These are phyloP conservation scores for Candida arabinofermentans DNA, from an alignment of 805 yeast species.

Conservation along the genomic window DNA sequence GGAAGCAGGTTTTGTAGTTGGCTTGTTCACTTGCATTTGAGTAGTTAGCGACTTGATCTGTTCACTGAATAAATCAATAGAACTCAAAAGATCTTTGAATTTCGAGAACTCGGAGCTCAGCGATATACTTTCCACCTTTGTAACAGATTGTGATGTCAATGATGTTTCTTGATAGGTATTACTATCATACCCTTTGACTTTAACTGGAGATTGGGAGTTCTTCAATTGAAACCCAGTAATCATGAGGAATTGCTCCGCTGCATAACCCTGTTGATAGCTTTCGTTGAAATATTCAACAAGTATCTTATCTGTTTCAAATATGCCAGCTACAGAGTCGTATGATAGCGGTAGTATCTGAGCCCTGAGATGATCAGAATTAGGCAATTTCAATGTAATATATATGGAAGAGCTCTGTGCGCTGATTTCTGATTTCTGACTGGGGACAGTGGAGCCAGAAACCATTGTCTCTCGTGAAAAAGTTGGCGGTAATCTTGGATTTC, in stretches of 20 bases:
- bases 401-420: slow-evolving; percentile 39
- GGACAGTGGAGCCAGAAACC: background rate
- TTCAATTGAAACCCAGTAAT: slow-evolving; percentile 21
- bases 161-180: slow-evolving; percentile 28
- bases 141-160: slow-evolving; percentile 10
- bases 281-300: slow-evolving; percentile 17
- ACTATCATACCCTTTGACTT: slow-evolving; percentile 22
- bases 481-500: slow-evolving; percentile 1
- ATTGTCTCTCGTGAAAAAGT: background rate
- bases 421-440: slow-evolving; percentile 18
- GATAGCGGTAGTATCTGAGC: slow-evolving; percentile 41
- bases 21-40: background rate
- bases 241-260: slow-evolving; percentile 17
- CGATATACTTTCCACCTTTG: slow-evolving; percentile 24
- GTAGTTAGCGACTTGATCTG: slow-evolving; percentile 1
- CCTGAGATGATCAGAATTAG: slow-evolving; percentile 19
- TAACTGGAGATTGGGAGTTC: slow-evolving; percentile 1
- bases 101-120: slow-evolving; percentile 26
- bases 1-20: background rate
- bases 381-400: slow-evolving; percentile 23
- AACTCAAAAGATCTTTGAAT: slow-evolving; percentile 24
- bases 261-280: slow-evolving; percentile 1
- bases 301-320: slow-evolving; percentile 33
- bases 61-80: slow-evolving; percentile 6
- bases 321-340: slow-evolving; percentile 33